phyloP scores from a whole-genome alignment of 257 asterid species.

The Buddleja alternifolia region DNA sequence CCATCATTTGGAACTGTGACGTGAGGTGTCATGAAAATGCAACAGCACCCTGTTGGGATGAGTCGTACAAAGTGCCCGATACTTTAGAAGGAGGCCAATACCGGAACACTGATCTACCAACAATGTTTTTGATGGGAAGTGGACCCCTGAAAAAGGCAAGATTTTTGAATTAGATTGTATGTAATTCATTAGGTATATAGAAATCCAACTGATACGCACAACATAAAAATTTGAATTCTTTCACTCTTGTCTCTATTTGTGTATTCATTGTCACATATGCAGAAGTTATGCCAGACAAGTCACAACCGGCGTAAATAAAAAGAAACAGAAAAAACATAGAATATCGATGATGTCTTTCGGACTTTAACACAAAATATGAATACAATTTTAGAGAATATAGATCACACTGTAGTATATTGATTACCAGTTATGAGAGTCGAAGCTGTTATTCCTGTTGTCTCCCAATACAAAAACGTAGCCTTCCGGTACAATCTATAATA shows the following conservation, averaged over 20 bases:
- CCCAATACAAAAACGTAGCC: conserved; percentile 94
- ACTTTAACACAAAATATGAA: background rate
- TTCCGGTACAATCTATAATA: conserved; percentile 78
- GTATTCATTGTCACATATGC: background rate
- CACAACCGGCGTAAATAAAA: background rate
- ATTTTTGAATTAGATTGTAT: conserved; percentile 1
- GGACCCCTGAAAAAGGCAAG: conserved; percentile 69
- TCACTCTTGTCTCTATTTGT: background rate
- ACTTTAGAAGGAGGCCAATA: conserved; percentile 85
- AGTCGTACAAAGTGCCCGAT: conserved; percentile 47
- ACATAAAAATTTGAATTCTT: background rate
- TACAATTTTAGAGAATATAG: background rate
- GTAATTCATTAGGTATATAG: background rate
- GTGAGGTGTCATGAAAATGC: conserved; percentile 43
- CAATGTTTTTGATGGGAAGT: conserved; percentile 59
- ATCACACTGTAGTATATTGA: conserved; percentile 1
- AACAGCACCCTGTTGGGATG: conserved; percentile 38
- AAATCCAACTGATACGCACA: background rate
- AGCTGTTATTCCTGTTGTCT: conserved; percentile 95
- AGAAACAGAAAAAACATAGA: background rate
- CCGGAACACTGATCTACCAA: conserved; percentile 74
- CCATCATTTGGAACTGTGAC: background rate
- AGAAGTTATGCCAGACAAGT: background rate
- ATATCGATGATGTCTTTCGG: background rate
- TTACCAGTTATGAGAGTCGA: conserved; percentile 91